Base-by-base conservation (phyloP, 257 asterid genomes). In the Jasminum sambac region DNA sequence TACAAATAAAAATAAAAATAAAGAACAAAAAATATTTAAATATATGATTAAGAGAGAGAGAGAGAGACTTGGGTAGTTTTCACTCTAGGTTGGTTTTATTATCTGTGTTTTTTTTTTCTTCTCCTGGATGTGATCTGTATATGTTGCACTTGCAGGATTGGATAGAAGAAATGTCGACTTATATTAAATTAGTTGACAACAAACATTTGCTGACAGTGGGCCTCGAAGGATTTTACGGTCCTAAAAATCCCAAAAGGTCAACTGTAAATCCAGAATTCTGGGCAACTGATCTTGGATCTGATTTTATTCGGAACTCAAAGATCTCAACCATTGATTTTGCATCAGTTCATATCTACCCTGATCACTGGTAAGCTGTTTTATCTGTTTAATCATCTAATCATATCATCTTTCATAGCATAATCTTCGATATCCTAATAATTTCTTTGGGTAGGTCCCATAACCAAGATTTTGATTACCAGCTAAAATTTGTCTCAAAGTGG, bases 141-240 rank as follows among this genome's bases (percentile, higher is more conserved):
- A 39, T 66, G 25, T 6, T 69, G 24, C 63, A 75, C 75, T 74
- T 89, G 79, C 90, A 95, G 99, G 99, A 90, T 67, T 95, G 99
- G 99, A 87, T 95, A 48, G 95, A 87, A 86, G 98, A 95, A 77
- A 95, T 95, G 99, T 91, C 99, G 13, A 70, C 85, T 38, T 95
- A 84, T 63, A 82, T 89, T 55, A 95, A 95, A 78, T 87, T 91
- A 69, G 87, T 95, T 19, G 99, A 95, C 84, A 77, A 79, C 70
- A 91, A 87, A 67, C 99, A 95, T 84, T 84, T 95, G 68, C 67
- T 95, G 30, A 95, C 99, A 0, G 93, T 91, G 30, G 99, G 99
- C 38, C 96, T 91, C 39, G 99, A 95, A 88, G 99, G 99, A 80
- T 95, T 95, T 75, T 91, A 91, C 59, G 99, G 99, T 72, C 96